Evolutionary conservation across 2,329 filamentous ascomycete species (phyloP), one percentile per base, ranked within the genome.

Genomic region (Beauveria asiatica): DNA sequence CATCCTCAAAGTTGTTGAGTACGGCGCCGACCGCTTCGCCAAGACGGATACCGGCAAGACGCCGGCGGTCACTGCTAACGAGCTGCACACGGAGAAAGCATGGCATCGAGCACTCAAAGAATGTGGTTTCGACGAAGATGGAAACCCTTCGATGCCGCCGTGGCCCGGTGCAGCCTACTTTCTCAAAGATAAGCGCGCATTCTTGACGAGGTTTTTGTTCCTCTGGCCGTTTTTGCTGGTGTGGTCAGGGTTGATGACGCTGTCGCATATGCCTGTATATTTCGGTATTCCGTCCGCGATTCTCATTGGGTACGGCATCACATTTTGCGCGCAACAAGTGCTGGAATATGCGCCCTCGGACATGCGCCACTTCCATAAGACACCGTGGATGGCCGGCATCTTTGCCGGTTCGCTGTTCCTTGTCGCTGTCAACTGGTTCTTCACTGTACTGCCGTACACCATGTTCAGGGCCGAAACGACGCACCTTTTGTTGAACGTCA

Each of bases 1-100:
- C 71, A 89, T 99, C 64, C 86, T 95, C 70, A 97, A 97, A 75
- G 80, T 99, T 49, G 83, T 99, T 66, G 94, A 99, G 76, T 97
- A 97, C 72, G 95, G 94, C 51, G 87, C 92, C 27, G 94, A 99
- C 74, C 84, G 94, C 50, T 97, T 96, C 70, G 91, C 89, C 42
- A 88, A 92, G 75, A 97, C 92, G 30, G 82, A 85, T 58, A 89
- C 91, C 51, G 93, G 93, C 64, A 97, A 99, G 80, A 94, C 92
- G 8, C 94, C 94, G 0, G 83, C 87, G 0, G 83, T 87, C 57
- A 95, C 92, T 9, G 93, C 94, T 1, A 82, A 85, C 66, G 94
- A 97, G 72, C 92, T 99, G 80, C 95, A 94, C 70, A 95, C 92
- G 0, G 80, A 83, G 52, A 80, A 83, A 25, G 86, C 91, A 56